Evolutionary conservation across 768 basidiomycete genomes (phyloP).

Genomic region (Favolaschia claudopus): DNA sequence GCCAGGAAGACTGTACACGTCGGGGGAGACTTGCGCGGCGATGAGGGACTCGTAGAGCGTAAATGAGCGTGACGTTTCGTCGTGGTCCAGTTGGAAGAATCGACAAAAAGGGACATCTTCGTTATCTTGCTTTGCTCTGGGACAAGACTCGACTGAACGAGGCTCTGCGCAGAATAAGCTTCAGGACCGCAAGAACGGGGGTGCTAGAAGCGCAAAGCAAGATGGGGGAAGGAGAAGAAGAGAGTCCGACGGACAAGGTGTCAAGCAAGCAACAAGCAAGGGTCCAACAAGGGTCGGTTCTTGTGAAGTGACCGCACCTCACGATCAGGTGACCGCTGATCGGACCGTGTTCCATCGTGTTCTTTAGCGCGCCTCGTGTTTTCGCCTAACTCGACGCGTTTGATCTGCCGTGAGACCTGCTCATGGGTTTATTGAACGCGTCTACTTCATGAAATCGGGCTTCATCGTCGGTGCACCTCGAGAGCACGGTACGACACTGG

Average conservation of each 20-base stretch:
- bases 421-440: no score
- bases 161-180: neutral
- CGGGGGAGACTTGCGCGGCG: slow-evolving; percentile 11
- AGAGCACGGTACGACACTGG: no score
- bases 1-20: slow-evolving; percentile 19
- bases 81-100: slow-evolving; percentile 8
- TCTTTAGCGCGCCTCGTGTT: slow-evolving; percentile 13
- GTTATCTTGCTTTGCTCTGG: neutral
- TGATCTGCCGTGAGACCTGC: no score
- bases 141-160: neutral
- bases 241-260: neutral
- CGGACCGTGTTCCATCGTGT: no score
- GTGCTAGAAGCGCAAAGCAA: neutral
- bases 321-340: slow-evolving; percentile 20
- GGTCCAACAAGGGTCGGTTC: no score
- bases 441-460: no score
- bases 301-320: neutral
- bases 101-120: neutral
- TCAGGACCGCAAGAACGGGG: neutral
- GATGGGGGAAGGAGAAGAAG: neutral
- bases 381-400: no score
- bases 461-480: no score
- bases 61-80: slow-evolving; percentile 11
- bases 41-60: neutral
- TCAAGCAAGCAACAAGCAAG: neutral